Evolutionary conservation across 805 yeast genomes (phyloP), one percentile per base, ranked within the genome.

Genomic region (Nakazawaea ambrosiae): DNA sequence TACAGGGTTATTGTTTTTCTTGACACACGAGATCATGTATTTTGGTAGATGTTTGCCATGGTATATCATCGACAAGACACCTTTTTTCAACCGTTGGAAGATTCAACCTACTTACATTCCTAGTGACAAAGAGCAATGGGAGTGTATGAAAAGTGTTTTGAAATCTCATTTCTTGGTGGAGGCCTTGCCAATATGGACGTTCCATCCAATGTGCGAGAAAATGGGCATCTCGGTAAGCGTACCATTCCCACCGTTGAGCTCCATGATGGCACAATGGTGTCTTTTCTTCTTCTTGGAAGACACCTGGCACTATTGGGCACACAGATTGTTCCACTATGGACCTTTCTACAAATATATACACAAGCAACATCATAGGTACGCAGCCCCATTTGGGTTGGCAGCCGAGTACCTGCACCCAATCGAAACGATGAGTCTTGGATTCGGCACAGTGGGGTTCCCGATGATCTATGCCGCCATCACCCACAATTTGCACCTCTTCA

Each of bases 331-430:
- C 53, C 81, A 74, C 46, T 62, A 67, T 42, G 78, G 79, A 5
- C 60, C 66, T 33, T 74, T 74, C 49, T 74, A 74, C 57, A 73
- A 68, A 49, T 65, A 72, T 47, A 66, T 74, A 42, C 81, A 74
- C 50, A 74, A 74, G 53, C 78, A 71, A 49, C 81, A 74, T 53
- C 81, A 74, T 49, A 59, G 72, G 46, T 74, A 73, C 46, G 77
- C 79, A 15, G 79, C 81, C 10, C 81, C 81, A 5, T 74, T 74
- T 53, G 81, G 81, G 3, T 60, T 74, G 41, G 61, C 79, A 22
- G 81, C 81, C 5, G 81, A 74, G 44, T 74, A 73, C 45, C 79
- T 79, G 15, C 81, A 74, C 43, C 81, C 81, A 2, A 55, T 68
- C 22, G 81, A 74, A 55, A 78, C 74, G 25, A 66, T 68, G 61